Conservation (phyloP, 306 rosid genomes). For the Ammopiptanthus mongolicus region DNA sequence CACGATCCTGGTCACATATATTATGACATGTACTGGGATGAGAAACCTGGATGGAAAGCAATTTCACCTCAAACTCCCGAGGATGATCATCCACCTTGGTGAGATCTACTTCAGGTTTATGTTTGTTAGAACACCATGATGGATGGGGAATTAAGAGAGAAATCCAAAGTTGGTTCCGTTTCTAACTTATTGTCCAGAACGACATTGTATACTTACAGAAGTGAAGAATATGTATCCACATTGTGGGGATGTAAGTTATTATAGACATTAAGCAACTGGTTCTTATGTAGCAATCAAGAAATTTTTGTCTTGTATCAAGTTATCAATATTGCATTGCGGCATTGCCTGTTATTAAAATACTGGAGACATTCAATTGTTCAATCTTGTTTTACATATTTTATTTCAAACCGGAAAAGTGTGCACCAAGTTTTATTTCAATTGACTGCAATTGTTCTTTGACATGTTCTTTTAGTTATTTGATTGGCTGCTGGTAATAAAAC, state of each 20-base stretch:
- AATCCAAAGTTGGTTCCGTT: constrained; percentile 18
- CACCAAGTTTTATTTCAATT: neutral
- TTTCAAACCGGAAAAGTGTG: neutral
- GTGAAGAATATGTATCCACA: constrained; percentile 27
- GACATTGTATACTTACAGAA: constrained; percentile 17
- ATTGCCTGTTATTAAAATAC: constrained; percentile 8
- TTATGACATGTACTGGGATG: constrained; percentile 97
- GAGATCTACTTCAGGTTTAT: constrained; percentile 18
- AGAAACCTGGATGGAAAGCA: constrained; percentile 91
- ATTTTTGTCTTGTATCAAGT: neutral
- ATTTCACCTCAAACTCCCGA: constrained; percentile 63
- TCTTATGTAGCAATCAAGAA: constrained; percentile 19
- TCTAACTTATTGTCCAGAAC: constrained; percentile 14
- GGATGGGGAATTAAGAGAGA: constrained; percentile 1
- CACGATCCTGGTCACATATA: constrained; percentile 74
- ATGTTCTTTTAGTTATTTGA: neutral
- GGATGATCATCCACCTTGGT: constrained; percentile 87
- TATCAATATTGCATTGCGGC: neutral
- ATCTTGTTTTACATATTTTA: neutral
- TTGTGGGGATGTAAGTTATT: constrained; percentile 20
- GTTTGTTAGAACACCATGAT: neutral
- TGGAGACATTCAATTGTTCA: constrained; percentile 15
- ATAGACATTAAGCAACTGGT: constrained; percentile 19
- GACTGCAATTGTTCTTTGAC: neutral
- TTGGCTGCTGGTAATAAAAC: neutral